Evolutionary conservation across 2,329 filamentous ascomycete species (phyloP).

Genomic region (Alternaria sp.): DNA sequence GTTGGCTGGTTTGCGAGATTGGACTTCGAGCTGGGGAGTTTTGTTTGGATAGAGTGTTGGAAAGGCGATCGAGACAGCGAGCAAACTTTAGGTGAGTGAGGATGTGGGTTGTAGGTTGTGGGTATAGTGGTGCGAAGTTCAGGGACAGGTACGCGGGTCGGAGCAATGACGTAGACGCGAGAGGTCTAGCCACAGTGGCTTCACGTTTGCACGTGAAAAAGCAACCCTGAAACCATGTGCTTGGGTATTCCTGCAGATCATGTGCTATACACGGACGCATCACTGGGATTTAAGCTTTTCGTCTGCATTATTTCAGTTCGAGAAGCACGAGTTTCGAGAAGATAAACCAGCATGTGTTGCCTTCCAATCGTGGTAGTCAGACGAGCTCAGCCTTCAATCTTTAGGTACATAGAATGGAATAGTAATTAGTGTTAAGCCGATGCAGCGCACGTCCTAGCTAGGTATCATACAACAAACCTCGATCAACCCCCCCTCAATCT

Average conservation of each 20-base stretch:
- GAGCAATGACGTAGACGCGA: conserved; percentile 24
- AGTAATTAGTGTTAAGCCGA: conserved; percentile 3
- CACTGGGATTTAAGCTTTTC: not conserved
- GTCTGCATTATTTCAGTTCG: no score
- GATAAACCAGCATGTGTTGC: no score
- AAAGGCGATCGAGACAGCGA: not conserved
- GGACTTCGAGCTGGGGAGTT: not conserved
- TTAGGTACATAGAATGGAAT: not conserved
- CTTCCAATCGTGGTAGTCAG: no score
- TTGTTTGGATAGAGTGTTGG: not conserved
- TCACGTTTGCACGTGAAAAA: conserved; percentile 16
- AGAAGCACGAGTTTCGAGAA: no score
- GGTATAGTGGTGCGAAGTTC: not conserved
- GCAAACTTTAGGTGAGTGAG: not conserved
- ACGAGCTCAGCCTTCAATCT: no score
- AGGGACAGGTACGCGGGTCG: conserved; percentile 11
- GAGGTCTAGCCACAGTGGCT: conserved; percentile 22
- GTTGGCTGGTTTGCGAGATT: not conserved
- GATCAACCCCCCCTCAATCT: not conserved
- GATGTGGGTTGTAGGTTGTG: not conserved
- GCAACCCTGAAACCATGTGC: not conserved
- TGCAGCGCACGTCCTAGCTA: conserved; percentile 8
- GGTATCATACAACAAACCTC: conserved; percentile 15
- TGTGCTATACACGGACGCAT: not conserved
- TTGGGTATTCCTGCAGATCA: not conserved